phyloP scores from a whole-genome alignment of 192 early-diverging fungal species.

The Lobosporangium transversale region DNA sequence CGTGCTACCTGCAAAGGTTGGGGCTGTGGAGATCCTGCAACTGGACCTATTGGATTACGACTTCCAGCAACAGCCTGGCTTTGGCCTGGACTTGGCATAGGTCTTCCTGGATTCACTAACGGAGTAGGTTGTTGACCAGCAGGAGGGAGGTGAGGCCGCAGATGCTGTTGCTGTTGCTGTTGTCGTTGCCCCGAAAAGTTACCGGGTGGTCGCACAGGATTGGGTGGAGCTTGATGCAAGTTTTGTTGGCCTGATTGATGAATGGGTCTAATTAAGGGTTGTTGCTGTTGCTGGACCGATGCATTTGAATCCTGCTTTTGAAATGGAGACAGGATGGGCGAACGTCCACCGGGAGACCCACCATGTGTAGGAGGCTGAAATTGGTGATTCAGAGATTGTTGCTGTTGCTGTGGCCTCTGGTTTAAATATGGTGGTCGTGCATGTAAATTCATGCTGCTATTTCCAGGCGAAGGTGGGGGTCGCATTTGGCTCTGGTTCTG shows the following conservation, averaged over 20 bases:
- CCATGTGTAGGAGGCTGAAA: constrained; percentile 11
- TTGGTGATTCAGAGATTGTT: constrained; percentile 1
- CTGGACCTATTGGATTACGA: constrained; percentile 16
- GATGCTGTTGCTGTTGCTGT: constrained; percentile 25
- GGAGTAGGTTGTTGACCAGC: constrained; percentile 27
- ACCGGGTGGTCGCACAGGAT: constrained; percentile 17
- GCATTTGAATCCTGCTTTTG: constrained; percentile 27
- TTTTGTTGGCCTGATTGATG: constrained; percentile 8
- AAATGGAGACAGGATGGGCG: constrained; percentile 35
- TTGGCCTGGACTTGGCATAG: not conserved
- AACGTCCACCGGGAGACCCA: constrained; percentile 8
- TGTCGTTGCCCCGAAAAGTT: not conserved
- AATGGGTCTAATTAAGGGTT: constrained; percentile 14
- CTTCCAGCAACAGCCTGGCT: constrained; percentile 18
- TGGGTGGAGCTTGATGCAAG: not conserved
- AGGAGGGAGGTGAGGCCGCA: constrained; percentile 18
- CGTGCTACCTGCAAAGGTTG: constrained; percentile 20
- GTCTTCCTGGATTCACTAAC: constrained; percentile 18
- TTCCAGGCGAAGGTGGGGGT: constrained; percentile 17
- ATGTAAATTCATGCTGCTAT: constrained; percentile 3
- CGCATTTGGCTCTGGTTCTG: constrained; percentile 22
- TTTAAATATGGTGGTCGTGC: constrained; percentile 28
- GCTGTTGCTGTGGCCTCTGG: constrained; percentile 25
- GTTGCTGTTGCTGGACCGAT: constrained; percentile 9
- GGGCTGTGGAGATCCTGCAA: constrained; percentile 25